Evolutionary conservation across 169 alveolate species (phyloP), one percentile per base, ranked within the genome.

Genomic region (Plasmodium coatneyi): DNA sequence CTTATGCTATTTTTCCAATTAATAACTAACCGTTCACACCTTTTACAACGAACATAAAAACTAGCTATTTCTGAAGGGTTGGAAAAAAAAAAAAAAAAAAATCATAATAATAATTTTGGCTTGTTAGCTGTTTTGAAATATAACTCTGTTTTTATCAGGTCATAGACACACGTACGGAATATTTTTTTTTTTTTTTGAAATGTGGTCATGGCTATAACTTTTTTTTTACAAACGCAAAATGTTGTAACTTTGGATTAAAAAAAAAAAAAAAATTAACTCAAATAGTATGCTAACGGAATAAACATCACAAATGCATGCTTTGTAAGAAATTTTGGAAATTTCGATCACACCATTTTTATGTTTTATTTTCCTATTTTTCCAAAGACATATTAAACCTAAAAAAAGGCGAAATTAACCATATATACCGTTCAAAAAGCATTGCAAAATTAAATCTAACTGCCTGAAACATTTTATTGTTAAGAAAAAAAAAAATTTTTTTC

Each of bases 111-210:
- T 49, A 25, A 22, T 54, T 22, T 83, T 83, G 72, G 92, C 92
- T 83, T 83, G 92, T 10, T 83, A 83, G 82, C 82, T 66, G 43
- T 83, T 83, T 25, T 52, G 82, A 39, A 54, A 43, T 66, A 66
- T 79, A 39, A 79, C 30, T 32, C 66, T 46, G 83, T 19, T 79
- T 79, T 79, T 79, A 16, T 46, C 74, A 83, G 72, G 82, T 39
- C 80, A 83, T 83, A 82, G 82, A 41, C 82, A 83, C 92, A 66
- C 54, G 54, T 30, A 39, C n/a, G 72, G 43, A 36, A 34, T 22
- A 39, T 70, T 83, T 83, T 83, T 70, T 70, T 70, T 84, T 71
- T 71, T 71, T 84, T 84, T 84, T 84, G 28, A 71, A 84, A 84
- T 41, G 54, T 71, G 84, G 80, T 84, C 92, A 84, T 46, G 19